Percentiles rank a stretch among this genome's conserved stretches.
These are phyloP conservation scores for Candida albicans DNA, from an alignment of 1,139 yeast genomes.

Conservation along the genomic window DNA sequence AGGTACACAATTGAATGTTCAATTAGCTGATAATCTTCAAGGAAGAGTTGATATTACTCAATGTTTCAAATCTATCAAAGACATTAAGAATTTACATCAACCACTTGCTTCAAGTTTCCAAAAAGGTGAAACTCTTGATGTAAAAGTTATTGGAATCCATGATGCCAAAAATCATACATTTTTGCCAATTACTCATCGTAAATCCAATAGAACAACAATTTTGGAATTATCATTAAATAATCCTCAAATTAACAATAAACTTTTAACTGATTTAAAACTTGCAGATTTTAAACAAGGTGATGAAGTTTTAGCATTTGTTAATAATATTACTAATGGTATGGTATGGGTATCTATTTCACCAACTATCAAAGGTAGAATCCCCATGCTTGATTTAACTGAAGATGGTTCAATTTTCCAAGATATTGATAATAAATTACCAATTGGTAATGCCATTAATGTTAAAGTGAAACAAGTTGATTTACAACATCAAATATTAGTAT, in stretches of 20 bases:
- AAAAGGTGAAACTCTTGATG: conserved; percentile 58
- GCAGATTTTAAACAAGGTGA: conserved; percentile 44
- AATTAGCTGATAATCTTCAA: conserved; percentile 73
- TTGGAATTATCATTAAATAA: conserved; percentile 65
- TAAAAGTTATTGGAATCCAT: conserved; percentile 74
- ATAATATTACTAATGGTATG: conserved; percentile 51
- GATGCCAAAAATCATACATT: conserved; percentile 71
- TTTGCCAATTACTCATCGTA: conserved; percentile 65
- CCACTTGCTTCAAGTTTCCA: conserved; percentile 61
- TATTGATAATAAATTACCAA: conserved; percentile 57
- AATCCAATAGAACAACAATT: conserved; percentile 52
- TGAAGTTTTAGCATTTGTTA: conserved; percentile 51
- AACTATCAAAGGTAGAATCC: conserved; percentile 62
- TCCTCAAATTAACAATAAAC: conserved; percentile 22
- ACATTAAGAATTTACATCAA: conserved; percentile 55
- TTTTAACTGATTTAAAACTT: conserved; percentile 31
- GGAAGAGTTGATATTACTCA: conserved; percentile 82
- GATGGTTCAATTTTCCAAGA: conserved; percentile 52
- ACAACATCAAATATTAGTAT: conserved; percentile 50
- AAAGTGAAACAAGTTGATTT: conserved; percentile 54
- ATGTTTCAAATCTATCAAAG: conserved; percentile 54
- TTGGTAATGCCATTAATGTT: conserved; percentile 70
- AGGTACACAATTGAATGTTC: conserved; percentile 73
- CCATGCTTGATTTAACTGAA: conserved; percentile 64
- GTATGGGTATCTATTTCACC: conserved; percentile 77